These are phyloP conservation scores for Tylopilus cervinicoccineus DNA, from an alignment of 768 basidiomycete genomes.

Conservation along the genomic window DNA sequence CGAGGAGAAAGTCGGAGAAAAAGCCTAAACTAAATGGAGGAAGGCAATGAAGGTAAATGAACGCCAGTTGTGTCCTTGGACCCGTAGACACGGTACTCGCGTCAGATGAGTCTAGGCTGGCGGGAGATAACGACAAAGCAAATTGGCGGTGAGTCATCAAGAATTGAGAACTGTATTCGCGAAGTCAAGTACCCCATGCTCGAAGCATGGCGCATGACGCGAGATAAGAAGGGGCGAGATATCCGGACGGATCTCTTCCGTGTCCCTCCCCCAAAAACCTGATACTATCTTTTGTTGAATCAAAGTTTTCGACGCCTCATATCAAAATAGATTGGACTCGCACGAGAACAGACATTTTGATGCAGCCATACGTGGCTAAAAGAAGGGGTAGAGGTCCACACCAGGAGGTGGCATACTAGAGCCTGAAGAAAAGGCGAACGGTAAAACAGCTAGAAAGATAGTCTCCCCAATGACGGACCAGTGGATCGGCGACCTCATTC, in stretches of 20 bases:
- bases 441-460: no score
- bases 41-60: neutral
- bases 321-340: neutral
- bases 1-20: neutral
- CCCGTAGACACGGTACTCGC: neutral
- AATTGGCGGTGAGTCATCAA: neutral
- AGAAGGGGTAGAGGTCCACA: neutral
- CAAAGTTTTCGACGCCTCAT: neutral
- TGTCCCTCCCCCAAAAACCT: neutral
- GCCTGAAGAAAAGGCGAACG: neutral
- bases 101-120: neutral
- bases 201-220: neutral
- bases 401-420: no score
- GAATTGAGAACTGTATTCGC: neutral
- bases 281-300: neutral
- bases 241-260: slow-evolving; percentile 29
- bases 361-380: neutral
- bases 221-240: neutral
- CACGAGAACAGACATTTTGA: neutral
- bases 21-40: neutral
- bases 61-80: neutral
- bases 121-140: neutral
- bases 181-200: neutral
- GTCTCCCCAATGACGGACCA: no score
- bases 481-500: neutral